A percentile compares a stretch with the other conserved stretches of the same genome.
Evolutionary conservation across 805 yeast genomes (phyloP).

Genomic region (Nakazawaea populi): DNA sequence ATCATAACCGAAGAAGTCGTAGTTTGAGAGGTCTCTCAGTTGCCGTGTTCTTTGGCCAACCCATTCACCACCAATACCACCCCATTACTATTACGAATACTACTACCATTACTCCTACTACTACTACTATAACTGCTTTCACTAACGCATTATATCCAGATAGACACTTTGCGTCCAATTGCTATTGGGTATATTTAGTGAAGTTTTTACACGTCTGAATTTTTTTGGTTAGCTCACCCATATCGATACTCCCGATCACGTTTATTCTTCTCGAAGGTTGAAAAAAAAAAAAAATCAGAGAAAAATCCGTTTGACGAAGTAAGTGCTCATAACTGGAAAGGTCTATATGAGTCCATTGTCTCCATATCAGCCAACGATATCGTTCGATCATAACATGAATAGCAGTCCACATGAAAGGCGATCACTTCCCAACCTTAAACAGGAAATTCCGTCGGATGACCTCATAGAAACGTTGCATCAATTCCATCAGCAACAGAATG

Average conservation of each 20-base stretch:
- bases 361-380: slow-evolving; percentile 1
- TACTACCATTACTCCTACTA: no score
- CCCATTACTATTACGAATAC: no score
- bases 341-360: slow-evolving; percentile 6
- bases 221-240: not conserved
- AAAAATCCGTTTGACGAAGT: not conserved
- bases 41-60: no score
- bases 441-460: slow-evolving; percentile 7
- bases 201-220: no score
- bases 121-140: no score
- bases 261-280: not conserved
- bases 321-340: not conserved
- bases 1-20: no score
- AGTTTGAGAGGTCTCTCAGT: no score
- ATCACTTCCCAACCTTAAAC: slow-evolving; percentile 5
- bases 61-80: no score
- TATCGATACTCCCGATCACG: not conserved
- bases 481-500: slow-evolving; percentile 7
- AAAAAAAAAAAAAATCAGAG: not conserved
- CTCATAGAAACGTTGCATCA: slow-evolving; percentile 8
- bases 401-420: not conserved
- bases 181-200: no score
- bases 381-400: not conserved
- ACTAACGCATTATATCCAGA: no score
- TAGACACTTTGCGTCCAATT: no score